phyloP scores from a whole-genome alignment of 768 basidiomycete genomes.

The Tylopilus balloui region DNA sequence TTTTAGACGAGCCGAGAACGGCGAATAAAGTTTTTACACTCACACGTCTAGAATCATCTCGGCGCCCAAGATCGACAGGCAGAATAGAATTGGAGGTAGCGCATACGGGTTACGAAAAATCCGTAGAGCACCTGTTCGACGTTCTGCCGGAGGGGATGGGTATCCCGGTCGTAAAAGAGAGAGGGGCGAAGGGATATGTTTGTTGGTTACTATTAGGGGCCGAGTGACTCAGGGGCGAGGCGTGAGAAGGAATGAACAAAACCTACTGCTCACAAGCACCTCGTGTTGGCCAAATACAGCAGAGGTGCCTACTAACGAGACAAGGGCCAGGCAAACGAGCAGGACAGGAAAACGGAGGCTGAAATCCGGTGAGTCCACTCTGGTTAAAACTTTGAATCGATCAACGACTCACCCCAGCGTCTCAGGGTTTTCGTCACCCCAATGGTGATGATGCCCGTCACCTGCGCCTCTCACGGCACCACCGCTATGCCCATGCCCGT shows the following conservation, averaged over 20 bases:
- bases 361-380: neutral
- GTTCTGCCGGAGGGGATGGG: slow-evolving; percentile 5
- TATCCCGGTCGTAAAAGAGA: slow-evolving; percentile 38
- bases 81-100: slow-evolving; percentile 57
- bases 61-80: slow-evolving; percentile 49
- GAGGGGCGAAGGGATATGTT: slow-evolving; percentile 52
- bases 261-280: slow-evolving; percentile 60
- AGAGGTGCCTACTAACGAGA: slow-evolving; percentile 55
- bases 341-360: slow-evolving; percentile 68
- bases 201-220: slow-evolving; percentile 48
- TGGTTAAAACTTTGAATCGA: too few relatives aligned
- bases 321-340: slow-evolving; percentile 50
- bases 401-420: slow-evolving; percentile 37
- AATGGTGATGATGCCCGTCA: slow-evolving; percentile 60
- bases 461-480: slow-evolving; percentile 37
- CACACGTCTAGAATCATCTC: slow-evolving; percentile 54
- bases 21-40: slow-evolving; percentile 27
- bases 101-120: slow-evolving; percentile 74
- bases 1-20: neutral
- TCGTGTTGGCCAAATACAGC: slow-evolving; percentile 58
- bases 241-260: neutral
- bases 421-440: slow-evolving; percentile 49
- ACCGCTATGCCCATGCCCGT: slow-evolving; percentile 56
- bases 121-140: slow-evolving; percentile 13
- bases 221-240: slow-evolving; percentile 3